Evolutionary conservation across 768 basidiomycete genomes (phyloP).

Genomic region (Obba rivulosa): DNA sequence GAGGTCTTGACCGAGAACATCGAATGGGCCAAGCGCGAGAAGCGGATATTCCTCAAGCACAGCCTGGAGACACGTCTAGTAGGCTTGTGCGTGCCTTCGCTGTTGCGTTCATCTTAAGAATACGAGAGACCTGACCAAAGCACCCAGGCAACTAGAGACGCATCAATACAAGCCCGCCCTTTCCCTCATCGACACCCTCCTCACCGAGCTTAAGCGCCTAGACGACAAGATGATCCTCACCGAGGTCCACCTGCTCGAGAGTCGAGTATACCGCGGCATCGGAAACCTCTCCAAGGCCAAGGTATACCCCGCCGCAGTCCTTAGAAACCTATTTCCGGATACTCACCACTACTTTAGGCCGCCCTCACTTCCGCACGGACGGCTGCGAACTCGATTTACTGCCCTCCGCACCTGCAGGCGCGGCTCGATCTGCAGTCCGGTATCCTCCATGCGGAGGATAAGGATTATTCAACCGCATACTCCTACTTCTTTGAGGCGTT

Average conservation of each 20-base stretch:
- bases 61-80: slow-evolving; percentile 87
- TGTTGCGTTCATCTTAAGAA: neutral
- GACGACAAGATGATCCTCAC: slow-evolving; percentile 99
- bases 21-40: slow-evolving; percentile 86
- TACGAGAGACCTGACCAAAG: neutral
- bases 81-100: slow-evolving; percentile 45
- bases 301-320: slow-evolving; percentile 32
- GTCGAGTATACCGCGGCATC: slow-evolving; percentile 83
- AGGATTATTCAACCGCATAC: slow-evolving; percentile 95
- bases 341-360: slow-evolving; percentile 41
- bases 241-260: slow-evolving; percentile 93
- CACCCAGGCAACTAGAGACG: slow-evolving; percentile 64
- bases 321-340: neutral
- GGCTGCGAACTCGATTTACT: slow-evolving; percentile 94
- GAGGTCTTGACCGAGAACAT: slow-evolving; percentile 86
- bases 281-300: slow-evolving; percentile 90
- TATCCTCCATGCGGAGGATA: slow-evolving; percentile 92
- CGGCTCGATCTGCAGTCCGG: slow-evolving; percentile 67
- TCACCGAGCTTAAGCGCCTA: slow-evolving; percentile 85
- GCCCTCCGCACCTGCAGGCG: slow-evolving; percentile 63
- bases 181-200: slow-evolving; percentile 75
- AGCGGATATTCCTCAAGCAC: slow-evolving; percentile 94
- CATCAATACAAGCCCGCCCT: slow-evolving; percentile 76
- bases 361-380: slow-evolving; percentile 87
- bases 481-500: slow-evolving; percentile 98